phyloP scores from a whole-genome alignment of 495 filamentous ascomycete genomes.

The Penicillium bovifimosum region DNA sequence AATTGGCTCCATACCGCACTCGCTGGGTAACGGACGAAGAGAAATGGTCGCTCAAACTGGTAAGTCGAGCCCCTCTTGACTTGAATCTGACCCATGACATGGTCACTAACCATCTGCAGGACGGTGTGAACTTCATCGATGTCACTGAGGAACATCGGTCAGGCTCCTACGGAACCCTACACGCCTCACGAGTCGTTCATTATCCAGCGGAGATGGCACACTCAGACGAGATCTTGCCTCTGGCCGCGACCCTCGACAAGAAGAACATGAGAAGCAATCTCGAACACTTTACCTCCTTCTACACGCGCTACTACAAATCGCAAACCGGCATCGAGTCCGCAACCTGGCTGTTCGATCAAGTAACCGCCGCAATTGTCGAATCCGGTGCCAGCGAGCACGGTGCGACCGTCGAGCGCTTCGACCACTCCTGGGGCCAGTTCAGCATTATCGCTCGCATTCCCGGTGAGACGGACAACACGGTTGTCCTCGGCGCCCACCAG shows the following conservation, averaged over 20 bases:
- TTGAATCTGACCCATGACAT: neutral
- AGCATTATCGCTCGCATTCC: slow-evolving; percentile 92
- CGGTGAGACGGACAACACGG: slow-evolving; percentile 75
- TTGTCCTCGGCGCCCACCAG: slow-evolving; percentile 71
- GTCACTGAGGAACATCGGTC: slow-evolving; percentile 61
- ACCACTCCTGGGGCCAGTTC: slow-evolving; percentile 83
- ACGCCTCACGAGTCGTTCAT: slow-evolving; percentile 28
- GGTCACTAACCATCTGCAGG: slow-evolving; percentile 37
- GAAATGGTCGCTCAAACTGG: slow-evolving; percentile 85
- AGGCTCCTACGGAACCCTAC: slow-evolving; percentile 28
- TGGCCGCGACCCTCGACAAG: slow-evolving; percentile 66
- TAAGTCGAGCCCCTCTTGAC: slow-evolving; percentile 35
- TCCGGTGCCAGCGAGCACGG: slow-evolving; percentile 64
- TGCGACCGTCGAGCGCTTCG: slow-evolving; percentile 66
- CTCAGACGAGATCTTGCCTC: slow-evolving; percentile 58
- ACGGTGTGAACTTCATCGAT: slow-evolving; percentile 89
- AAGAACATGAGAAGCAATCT: slow-evolving; percentile 73
- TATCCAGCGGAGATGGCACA: slow-evolving; percentile 67
- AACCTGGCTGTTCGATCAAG: slow-evolving; percentile 75
- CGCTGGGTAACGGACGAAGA: slow-evolving; percentile 87
- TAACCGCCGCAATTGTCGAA: slow-evolving; percentile 63
- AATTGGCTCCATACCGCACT: slow-evolving; percentile 79
- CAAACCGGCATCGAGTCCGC: slow-evolving; percentile 79
- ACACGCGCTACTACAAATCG: slow-evolving; percentile 90
- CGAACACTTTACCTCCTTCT: slow-evolving; percentile 70